Percentiles rank a stretch among this genome's conserved stretches.
These are phyloP conservation scores for Fraxinus latifolia DNA, from an alignment of 305 asterid species.

Conservation along the genomic window DNA sequence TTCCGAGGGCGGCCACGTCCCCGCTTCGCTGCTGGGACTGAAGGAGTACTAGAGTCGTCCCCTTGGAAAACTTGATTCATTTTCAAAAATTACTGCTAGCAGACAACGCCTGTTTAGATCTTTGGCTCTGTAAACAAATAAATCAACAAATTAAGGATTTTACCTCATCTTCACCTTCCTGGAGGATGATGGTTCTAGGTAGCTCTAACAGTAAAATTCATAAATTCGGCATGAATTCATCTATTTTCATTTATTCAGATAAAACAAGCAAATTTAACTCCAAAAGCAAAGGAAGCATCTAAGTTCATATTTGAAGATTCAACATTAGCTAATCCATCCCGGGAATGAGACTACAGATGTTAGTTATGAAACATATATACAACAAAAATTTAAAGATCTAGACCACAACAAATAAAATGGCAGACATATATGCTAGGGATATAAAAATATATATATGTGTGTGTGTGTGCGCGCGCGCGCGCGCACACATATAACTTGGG, in stretches of 20 bases:
- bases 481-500: not conserved
- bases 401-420: not conserved
- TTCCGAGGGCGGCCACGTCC: slow-evolving; percentile 90
- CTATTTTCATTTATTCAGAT: not conserved
- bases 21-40: slow-evolving; percentile 51
- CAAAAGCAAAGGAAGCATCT: not conserved
- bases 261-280: not conserved
- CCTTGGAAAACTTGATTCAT: slow-evolving; percentile 64
- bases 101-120: not conserved
- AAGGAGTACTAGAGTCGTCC: slow-evolving; percentile 41
- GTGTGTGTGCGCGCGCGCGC: too few relatives aligned
- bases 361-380: not conserved
- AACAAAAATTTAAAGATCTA: not conserved
- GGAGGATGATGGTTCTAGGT: not conserved
- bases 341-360: not conserved
- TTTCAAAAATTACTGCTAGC: slow-evolving; percentile 14
- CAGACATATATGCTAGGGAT: not conserved
- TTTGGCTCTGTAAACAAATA: slow-evolving; percentile 25
- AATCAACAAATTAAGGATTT: not conserved
- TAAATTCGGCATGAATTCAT: not conserved
- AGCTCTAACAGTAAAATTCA: not conserved
- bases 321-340: not conserved
- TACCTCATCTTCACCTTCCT: not conserved
- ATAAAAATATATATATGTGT: too few relatives aligned
- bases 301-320: not conserved